Evolutionary conservation across 2,329 filamentous ascomycete genomes (phyloP).

Genomic region (Monosporascus sp.): DNA sequence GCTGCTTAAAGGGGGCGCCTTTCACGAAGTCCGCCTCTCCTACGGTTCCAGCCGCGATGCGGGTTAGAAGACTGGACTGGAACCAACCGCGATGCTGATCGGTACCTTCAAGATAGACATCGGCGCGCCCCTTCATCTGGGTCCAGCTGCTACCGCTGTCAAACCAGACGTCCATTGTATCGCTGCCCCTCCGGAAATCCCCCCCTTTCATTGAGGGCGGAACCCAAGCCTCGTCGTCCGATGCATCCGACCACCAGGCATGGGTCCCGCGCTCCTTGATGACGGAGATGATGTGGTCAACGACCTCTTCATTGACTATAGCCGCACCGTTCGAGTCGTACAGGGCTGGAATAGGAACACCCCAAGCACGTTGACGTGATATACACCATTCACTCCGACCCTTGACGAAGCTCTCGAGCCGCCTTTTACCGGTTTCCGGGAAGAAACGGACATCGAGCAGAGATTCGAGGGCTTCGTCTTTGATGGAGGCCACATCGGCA

Average conservation of each 20-base stretch:
- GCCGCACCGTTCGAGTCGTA: slow-evolving; percentile 70
- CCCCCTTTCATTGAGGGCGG: slow-evolving; percentile 53
- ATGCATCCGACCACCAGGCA: slow-evolving; percentile 85
- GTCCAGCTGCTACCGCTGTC: slow-evolving; percentile 96
- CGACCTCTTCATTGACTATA: slow-evolving; percentile 71
- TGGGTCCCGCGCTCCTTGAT: slow-evolving; percentile 77
- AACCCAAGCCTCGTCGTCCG: slow-evolving; percentile 73
- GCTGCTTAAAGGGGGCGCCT: slow-evolving; percentile 69
- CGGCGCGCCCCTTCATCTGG: slow-evolving; percentile 53
- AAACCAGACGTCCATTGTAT: slow-evolving; percentile 99
- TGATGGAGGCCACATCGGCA: slow-evolving; percentile 81
- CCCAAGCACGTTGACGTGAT: slow-evolving; percentile 91
- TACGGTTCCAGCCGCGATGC: slow-evolving; percentile 58
- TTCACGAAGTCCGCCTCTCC: slow-evolving; percentile 28
- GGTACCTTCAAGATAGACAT: slow-evolving; percentile 88
- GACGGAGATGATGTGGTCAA: slow-evolving; percentile 77
- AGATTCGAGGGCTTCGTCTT: slow-evolving; percentile 63
- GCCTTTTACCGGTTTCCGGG: slow-evolving; percentile 64
- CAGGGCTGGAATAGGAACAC: slow-evolving; percentile 88
- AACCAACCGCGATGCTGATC: slow-evolving; percentile 99
- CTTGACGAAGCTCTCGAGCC: slow-evolving; percentile 80
- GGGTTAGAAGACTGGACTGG: slow-evolving; percentile 88
- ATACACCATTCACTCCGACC: slow-evolving; percentile 96
- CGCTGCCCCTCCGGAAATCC: slow-evolving; percentile 68
- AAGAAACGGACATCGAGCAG: slow-evolving; percentile 72